phyloP scores from a whole-genome alignment of 2,329 filamentous ascomycete genomes.

The Fusarium irregulare region DNA sequence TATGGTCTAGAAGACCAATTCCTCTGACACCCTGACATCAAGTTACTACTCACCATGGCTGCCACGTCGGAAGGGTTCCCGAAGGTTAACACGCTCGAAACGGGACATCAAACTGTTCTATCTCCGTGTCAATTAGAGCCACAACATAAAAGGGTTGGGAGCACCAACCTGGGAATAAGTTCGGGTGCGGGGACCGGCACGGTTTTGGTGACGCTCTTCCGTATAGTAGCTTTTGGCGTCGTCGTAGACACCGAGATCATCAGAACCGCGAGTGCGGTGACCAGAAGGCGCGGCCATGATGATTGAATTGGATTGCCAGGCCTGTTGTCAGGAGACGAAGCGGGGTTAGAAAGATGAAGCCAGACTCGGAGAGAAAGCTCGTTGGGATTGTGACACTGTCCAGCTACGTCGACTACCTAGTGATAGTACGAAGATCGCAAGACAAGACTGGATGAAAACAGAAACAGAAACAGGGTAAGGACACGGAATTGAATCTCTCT shows the following conservation, averaged over 20 bases:
- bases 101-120: slow-evolving; percentile 67
- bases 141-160: background rate
- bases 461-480: slow-evolving; percentile 5
- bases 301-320: slow-evolving; percentile 10
- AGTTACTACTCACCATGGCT: slow-evolving; percentile 64
- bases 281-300: slow-evolving; percentile 46
- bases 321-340: slow-evolving; percentile 18
- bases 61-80: slow-evolving; percentile 67
- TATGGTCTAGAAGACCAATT: no score
- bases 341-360: slow-evolving; percentile 9
- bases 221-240: slow-evolving; percentile 70
- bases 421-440: slow-evolving; percentile 7
- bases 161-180: slow-evolving; percentile 66
- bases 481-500: slow-evolving; percentile 31
- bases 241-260: slow-evolving; percentile 64
- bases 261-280: slow-evolving; percentile 52
- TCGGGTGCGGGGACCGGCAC: slow-evolving; percentile 63
- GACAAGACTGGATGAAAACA: background rate
- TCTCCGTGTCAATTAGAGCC: slow-evolving; percentile 44
- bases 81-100: slow-evolving; percentile 62
- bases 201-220: slow-evolving; percentile 64
- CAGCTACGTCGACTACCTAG: slow-evolving; percentile 21
- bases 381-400: slow-evolving; percentile 12
- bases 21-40: no score
- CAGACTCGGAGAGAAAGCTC: background rate